phyloP scores from a whole-genome alignment of 2,329 filamentous ascomycete species.

The Trichophyton mentagrophytes region DNA sequence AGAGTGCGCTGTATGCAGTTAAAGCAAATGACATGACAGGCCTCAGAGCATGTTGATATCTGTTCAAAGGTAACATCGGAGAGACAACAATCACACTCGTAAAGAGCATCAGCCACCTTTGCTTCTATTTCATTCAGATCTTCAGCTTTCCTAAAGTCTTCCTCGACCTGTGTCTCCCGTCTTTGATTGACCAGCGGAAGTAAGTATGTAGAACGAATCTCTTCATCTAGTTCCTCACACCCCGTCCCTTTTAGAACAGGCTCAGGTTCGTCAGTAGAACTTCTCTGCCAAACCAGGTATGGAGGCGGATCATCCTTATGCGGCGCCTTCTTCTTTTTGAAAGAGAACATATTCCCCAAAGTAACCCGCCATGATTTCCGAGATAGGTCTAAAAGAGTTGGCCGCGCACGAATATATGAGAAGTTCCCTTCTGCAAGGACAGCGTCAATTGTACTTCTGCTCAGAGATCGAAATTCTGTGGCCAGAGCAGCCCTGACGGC shows the following conservation, averaged over 20 bases:
- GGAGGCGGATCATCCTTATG: constrained; percentile 26
- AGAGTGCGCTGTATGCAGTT: constrained; percentile 70
- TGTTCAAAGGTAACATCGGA: constrained; percentile 37
- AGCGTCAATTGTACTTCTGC: constrained; percentile 33
- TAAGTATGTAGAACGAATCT: constrained; percentile 28
- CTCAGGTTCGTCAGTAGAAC: constrained; percentile 17
- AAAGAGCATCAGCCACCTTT: constrained; percentile 28
- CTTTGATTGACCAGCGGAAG: constrained; percentile 25
- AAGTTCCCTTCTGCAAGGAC: constrained; percentile 38
- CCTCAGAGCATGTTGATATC: constrained; percentile 33
- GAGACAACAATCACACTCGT: constrained; percentile 39
- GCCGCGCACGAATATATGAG: constrained; percentile 33
- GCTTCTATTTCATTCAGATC: constrained; percentile 35
- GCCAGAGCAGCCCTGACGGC: constrained; percentile 28
- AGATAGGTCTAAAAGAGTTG: constrained; percentile 31
- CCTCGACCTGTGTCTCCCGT: constrained; percentile 25
- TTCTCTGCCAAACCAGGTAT: constrained; percentile 28
- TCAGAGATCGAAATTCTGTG: constrained; percentile 34
- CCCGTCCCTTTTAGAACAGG: constrained; percentile 32
- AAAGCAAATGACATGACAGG: constrained; percentile 40
- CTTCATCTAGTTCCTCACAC: constrained; percentile 31
- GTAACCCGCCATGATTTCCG: constrained; percentile 35
- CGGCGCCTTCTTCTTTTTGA: constrained; percentile 30
- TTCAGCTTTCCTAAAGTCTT: constrained; percentile 29
- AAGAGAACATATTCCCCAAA: constrained; percentile 31